Evolutionary conservation across 2,329 filamentous ascomycete species (phyloP).

Genomic region (Tolypocladium album): DNA sequence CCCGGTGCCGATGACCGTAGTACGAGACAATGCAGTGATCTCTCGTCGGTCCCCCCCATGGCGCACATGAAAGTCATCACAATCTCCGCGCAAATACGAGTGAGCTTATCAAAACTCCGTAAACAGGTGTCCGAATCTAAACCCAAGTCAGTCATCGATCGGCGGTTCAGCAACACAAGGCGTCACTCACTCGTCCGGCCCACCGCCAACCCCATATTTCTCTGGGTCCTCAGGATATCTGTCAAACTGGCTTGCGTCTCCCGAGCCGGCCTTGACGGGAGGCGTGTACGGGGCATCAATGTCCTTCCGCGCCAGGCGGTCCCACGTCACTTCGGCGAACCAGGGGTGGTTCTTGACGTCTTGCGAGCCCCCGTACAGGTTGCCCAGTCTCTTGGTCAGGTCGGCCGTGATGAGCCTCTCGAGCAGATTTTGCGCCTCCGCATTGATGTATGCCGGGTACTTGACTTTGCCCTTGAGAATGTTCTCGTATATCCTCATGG

Average conservation of each 20-base stretch:
- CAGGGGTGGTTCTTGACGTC: conserved; percentile 94
- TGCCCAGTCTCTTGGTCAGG: conserved; percentile 88
- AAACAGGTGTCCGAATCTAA: conserved; percentile 64
- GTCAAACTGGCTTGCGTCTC: conserved; percentile 95
- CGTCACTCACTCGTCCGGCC: conserved; percentile 68
- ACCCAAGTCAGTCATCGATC: conserved; percentile 6
- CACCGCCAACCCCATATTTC: conserved; percentile 63
- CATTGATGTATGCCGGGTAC: conserved; percentile 91
- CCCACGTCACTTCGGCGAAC: conserved; percentile 98
- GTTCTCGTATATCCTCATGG: conserved; percentile 99
- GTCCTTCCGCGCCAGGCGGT: conserved; percentile 84
- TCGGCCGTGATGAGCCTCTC: conserved; percentile 90
- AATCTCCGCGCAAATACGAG: neutral
- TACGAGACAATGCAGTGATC: neutral
- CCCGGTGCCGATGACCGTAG: neutral
- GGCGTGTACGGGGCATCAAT: conserved; percentile 98
- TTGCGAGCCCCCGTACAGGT: conserved; percentile 78
- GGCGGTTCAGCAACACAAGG: neutral
- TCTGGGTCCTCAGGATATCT: conserved; percentile 96
- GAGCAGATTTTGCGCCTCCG: conserved; percentile 85
- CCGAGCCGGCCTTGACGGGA: conserved; percentile 84
- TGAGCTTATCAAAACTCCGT: conserved; percentile 59
- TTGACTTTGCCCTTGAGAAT: conserved; percentile 93
- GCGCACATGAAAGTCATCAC: neutral
- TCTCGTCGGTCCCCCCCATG: neutral